A percentile compares a stretch with the other conserved stretches of the same genome.
phyloP scores from a whole-genome alignment of 2,329 filamentous ascomycete genomes.

The Hypoxylon sp. region DNA sequence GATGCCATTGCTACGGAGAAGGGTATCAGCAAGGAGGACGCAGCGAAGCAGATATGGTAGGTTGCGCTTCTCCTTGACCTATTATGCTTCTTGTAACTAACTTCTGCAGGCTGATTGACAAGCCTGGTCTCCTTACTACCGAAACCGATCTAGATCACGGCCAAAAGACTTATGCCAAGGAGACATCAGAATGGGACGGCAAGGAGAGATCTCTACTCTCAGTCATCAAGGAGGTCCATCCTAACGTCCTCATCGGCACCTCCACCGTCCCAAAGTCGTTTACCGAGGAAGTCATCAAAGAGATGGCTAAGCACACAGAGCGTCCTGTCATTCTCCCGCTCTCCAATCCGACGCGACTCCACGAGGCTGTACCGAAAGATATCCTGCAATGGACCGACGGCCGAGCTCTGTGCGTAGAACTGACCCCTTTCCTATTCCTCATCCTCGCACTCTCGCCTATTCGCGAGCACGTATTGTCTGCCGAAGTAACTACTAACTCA shows the following conservation, averaged over 20 bases:
- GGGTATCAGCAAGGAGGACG: conserved; percentile 74
- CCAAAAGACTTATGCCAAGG: conserved; percentile 72
- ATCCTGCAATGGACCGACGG: conserved; percentile 81
- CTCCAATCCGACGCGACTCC: conserved; percentile 83
- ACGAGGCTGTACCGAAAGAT: conserved; percentile 82
- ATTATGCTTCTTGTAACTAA: not conserved
- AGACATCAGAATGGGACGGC: conserved; percentile 68
- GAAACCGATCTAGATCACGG: conserved; percentile 68
- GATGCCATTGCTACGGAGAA: conserved; percentile 79
- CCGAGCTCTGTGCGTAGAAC: no score
- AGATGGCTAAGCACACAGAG: conserved; percentile 77
- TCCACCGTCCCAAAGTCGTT: conserved; percentile 81
- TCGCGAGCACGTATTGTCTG: no score
- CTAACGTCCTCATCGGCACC: conserved; percentile 84
- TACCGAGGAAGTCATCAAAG: conserved; percentile 74
- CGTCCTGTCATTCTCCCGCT: conserved; percentile 82
- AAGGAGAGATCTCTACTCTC: conserved; percentile 67
- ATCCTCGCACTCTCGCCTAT: no score
- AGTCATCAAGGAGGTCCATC: conserved; percentile 74
- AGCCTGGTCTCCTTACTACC: conserved; percentile 75
- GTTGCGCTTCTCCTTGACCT: conserved; percentile 13
- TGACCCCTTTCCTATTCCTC: no score
- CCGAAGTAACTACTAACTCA: no score
- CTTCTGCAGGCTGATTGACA: conserved; percentile 76
- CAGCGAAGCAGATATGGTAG: conserved; percentile 79